Evolutionary conservation across 2,329 filamentous ascomycete species (phyloP).

Genomic region (Aschersonia sp.): DNA sequence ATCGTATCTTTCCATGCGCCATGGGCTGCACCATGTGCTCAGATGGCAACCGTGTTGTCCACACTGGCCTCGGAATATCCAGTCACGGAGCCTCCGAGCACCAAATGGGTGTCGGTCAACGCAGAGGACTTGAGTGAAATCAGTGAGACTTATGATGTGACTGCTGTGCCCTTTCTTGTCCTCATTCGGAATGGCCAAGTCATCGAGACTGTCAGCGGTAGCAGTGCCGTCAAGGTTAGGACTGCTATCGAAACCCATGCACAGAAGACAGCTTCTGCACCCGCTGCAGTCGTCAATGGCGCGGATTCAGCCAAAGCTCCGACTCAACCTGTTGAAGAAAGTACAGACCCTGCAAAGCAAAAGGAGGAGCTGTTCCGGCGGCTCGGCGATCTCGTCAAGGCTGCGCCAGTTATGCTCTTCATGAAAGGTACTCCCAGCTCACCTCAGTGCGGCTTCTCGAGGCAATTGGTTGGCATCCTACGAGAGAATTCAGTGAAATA

Average conservation of each 20-base stretch:
- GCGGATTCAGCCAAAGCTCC: conserved; percentile 15
- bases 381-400: conserved; percentile 75
- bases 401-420: conserved; percentile 94
- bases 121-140: conserved; percentile 89
- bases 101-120: conserved; percentile 81
- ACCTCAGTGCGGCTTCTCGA: conserved; percentile 84
- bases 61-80: conserved; percentile 81
- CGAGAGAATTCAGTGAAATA: conserved; percentile 88
- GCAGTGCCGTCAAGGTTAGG: conserved; percentile 74
- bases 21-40: conserved; percentile 90
- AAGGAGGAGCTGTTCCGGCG: conserved; percentile 80
- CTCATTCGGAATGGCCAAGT: conserved; percentile 62
- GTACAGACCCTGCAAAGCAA: conserved; percentile 23
- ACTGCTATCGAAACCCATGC: conserved; percentile 74
- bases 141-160: conserved; percentile 85
- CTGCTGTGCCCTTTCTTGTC: conserved; percentile 84
- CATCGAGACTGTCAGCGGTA: conserved; percentile 77
- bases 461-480: conserved; percentile 74
- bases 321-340: too few relatives aligned
- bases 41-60: conserved; percentile 78
- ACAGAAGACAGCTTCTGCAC: conserved; percentile 25
- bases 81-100: conserved; percentile 45
- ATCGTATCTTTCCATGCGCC: conserved; percentile 91
- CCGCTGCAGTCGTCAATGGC: conserved; percentile 20
- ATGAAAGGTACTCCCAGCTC: conserved; percentile 91